Evolutionary conservation across 73 alveolate genomes (phyloP), one percentile per base, ranked within the genome.

Genomic region (Paramecium biaurelia): DNA sequence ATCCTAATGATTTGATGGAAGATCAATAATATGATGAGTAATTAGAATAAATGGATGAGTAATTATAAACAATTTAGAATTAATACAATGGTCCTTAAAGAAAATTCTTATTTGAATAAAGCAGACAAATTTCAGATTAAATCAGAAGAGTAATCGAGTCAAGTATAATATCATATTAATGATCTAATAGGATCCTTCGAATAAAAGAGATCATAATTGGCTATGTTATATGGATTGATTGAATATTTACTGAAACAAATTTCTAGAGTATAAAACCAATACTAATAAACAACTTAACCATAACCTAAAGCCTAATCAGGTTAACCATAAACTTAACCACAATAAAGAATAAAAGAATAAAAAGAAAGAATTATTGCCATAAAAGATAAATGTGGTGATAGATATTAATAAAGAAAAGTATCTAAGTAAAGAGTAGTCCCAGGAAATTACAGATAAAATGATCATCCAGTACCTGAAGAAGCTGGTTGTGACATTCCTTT

Each of bases 381-480:
- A 26, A 63, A 63, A 63, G 84, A 63, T 63, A 63, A 32, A 63
- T 63, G 84, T 63, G 84, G 84, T 63, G 84, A 63, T 30, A 63
- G 84, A 63, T 63, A 24, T 5, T 5, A 63, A 32, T 26, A 26
- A 24, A 63, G 84, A 63, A 63, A 63, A 63, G 84, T 63, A 9
- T 63, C 84, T 23, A 63, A 63, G 6, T 24, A 63, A 63, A 63
- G 84, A 63, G 84, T 63, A 14, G 84, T 63, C 8, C 84, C 84
- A 23, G 84, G 84, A 63, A 63, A 63, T 63, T 63, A 63, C 12
- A 63, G 84, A 63, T 63, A 63, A 63, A 63, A 63, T 63, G 84
- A 35, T 35, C 86, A 72, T 72, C 86, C 86, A 72, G 86, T 72
- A 32, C 59, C 59, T n/a, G 86, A 72, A 72, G 86, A 72, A 35